Conservation (phyloP, 2,329 filamentous ascomycete species). For the Byssochlamys sp. region DNA sequence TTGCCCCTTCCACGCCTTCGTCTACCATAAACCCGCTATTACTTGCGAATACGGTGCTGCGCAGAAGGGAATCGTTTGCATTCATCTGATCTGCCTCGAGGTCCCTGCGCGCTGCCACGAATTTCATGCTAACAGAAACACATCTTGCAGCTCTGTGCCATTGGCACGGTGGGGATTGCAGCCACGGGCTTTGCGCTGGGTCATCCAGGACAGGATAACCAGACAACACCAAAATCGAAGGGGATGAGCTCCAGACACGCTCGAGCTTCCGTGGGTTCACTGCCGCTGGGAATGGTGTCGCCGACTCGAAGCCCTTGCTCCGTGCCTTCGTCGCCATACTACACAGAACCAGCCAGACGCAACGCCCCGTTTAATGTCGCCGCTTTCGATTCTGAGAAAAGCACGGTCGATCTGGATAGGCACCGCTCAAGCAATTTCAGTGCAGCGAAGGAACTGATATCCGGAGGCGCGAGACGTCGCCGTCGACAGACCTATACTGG, state of each 20-base stretch:
- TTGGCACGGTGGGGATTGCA: slow-evolving; percentile 54
- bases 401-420: background rate
- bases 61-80: background rate
- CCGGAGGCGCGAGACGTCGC: slow-evolving; percentile 16
- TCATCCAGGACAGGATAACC: slow-evolving; percentile 36
- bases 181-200: slow-evolving; percentile 50
- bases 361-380: background rate
- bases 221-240: slow-evolving; percentile 18
- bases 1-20: background rate
- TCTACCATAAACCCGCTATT: background rate
- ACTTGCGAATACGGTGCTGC: background rate
- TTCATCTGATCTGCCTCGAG: background rate
- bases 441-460: background rate
- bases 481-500: slow-evolving; percentile 30
- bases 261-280: slow-evolving; percentile 10
- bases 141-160: slow-evolving; percentile 48
- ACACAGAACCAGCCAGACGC: background rate
- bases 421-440: background rate
- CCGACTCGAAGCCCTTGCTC: slow-evolving; percentile 11
- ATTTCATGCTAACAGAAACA: slow-evolving; percentile 1
- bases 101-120: background rate
- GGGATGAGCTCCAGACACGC: slow-evolving; percentile 16
- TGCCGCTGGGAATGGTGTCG: slow-evolving; percentile 7
- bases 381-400: background rate
- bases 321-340: slow-evolving; percentile 8